Percentiles rank a stretch among this genome's conserved stretches.
These are phyloP conservation scores for Prunella vulgaris DNA, from an alignment of 257 asterid genomes.

Conservation along the genomic window DNA sequence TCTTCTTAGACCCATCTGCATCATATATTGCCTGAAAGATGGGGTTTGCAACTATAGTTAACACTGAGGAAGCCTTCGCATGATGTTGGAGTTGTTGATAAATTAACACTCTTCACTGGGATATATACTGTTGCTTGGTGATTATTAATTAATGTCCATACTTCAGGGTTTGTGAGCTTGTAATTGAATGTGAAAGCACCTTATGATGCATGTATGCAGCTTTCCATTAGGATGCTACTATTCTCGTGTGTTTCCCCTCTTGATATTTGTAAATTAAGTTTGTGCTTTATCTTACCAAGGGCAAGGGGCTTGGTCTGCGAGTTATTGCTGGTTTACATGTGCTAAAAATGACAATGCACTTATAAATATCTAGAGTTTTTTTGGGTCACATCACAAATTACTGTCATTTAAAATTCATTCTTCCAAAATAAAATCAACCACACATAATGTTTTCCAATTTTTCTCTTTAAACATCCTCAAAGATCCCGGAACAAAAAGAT, in stretches of 20 bases:
- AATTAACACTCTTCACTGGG: background rate
- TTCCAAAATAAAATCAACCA: background rate
- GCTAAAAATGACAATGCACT: background rate
- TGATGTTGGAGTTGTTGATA: constrained; percentile 5
- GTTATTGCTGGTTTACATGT: background rate
- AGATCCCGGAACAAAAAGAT: too few species aligned
- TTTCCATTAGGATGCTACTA: background rate
- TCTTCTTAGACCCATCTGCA: background rate
- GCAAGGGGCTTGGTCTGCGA: background rate
- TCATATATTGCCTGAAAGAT: background rate
- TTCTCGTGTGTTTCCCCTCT: background rate
- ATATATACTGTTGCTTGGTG: background rate
- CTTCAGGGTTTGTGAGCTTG: background rate
- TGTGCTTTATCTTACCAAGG: background rate
- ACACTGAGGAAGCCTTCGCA: background rate
- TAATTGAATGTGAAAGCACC: background rate
- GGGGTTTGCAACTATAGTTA: background rate
- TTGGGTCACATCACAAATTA: background rate
- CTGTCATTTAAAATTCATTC: background rate
- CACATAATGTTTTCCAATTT: background rate
- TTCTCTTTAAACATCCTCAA: background rate
- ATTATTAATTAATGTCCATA: background rate
- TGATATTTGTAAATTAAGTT: background rate
- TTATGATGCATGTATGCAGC: background rate
- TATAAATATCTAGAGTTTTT: background rate